Evolutionary conservation across 2,329 filamentous ascomycete genomes (phyloP).

Genomic region (Thelonectria olida): DNA sequence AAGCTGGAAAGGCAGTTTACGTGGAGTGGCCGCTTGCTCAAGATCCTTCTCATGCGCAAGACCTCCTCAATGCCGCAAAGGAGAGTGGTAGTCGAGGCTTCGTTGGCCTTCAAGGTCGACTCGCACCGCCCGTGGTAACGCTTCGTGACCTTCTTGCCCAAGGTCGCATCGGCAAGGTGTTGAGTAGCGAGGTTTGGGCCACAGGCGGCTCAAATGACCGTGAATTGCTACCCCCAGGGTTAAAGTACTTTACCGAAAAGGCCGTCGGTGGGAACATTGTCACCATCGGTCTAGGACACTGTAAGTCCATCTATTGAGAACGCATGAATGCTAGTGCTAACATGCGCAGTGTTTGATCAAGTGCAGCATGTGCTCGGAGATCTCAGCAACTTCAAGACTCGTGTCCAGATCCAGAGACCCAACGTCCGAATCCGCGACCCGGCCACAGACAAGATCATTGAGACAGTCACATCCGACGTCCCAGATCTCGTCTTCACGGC

Average conservation of each 20-base stretch:
- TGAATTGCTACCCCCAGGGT: slow-evolving; percentile 41
- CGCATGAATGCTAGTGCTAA: neutral
- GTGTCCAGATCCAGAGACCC: slow-evolving; percentile 56
- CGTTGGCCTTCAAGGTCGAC: slow-evolving; percentile 61
- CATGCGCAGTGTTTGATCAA: slow-evolving; percentile 52
- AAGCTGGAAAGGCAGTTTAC: slow-evolving; percentile 62
- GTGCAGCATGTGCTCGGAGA: slow-evolving; percentile 58
- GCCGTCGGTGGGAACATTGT: slow-evolving; percentile 56
- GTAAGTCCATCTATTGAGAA: slow-evolving; percentile 39
- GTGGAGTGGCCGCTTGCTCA: slow-evolving; percentile 68
- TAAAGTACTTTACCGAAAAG: slow-evolving; percentile 60
- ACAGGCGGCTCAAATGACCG: slow-evolving; percentile 49
- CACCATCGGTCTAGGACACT: slow-evolving; percentile 54
- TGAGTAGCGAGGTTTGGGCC: slow-evolving; percentile 58
- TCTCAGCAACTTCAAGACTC: slow-evolving; percentile 48
- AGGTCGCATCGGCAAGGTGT: slow-evolving; percentile 60
- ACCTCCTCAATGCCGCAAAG: slow-evolving; percentile 50
- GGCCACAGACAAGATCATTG: slow-evolving; percentile 41
- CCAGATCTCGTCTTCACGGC: slow-evolving; percentile 53
- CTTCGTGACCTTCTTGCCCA: slow-evolving; percentile 54
- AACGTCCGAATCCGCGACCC: slow-evolving; percentile 47
- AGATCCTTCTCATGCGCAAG: slow-evolving; percentile 49
- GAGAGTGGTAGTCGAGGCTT: slow-evolving; percentile 49
- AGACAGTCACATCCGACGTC: slow-evolving; percentile 50
- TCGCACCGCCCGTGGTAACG: slow-evolving; percentile 54